These are phyloP conservation scores for Aspergillus transmontanensis DNA, from an alignment of 2,329 filamentous ascomycete genomes.

Conservation along the genomic window DNA sequence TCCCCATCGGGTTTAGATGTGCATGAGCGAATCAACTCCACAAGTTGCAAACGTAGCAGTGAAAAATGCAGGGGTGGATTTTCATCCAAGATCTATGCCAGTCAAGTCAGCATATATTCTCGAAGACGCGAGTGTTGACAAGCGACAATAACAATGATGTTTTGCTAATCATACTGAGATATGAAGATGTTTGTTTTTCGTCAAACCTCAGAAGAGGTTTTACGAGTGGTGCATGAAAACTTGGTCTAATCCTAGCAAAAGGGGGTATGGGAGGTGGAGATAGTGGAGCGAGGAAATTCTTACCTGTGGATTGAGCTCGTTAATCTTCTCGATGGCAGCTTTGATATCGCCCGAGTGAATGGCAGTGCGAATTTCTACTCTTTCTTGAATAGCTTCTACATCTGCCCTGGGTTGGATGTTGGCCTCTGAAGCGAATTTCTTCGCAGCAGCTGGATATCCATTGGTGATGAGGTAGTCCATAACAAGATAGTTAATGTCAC, in stretches of 20 bases:
- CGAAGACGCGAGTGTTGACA: slow-evolving; percentile 12
- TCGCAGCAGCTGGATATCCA: slow-evolving; percentile 88
- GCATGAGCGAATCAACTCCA: slow-evolving; percentile 85
- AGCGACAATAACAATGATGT: slow-evolving; percentile 14
- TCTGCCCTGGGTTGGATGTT: slow-evolving; percentile 78
- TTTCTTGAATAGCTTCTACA: slow-evolving; percentile 70
- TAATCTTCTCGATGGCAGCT: slow-evolving; percentile 80
- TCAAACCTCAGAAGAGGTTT: slow-evolving; percentile 77
- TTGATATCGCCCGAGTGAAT: slow-evolving; percentile 88
- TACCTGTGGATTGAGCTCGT: slow-evolving; percentile 90
- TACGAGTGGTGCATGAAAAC: slow-evolving; percentile 99
- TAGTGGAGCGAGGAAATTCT: slow-evolving; percentile 37
- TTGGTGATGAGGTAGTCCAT: slow-evolving; percentile 97
- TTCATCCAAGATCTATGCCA: slow-evolving; percentile 77
- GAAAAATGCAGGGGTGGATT: slow-evolving; percentile 86
- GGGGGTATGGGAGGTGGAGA: slow-evolving; percentile 13
- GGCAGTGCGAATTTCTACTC: slow-evolving; percentile 79
- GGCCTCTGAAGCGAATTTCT: slow-evolving; percentile 91
- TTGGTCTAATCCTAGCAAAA: slow-evolving; percentile 85
- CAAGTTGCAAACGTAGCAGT: slow-evolving; percentile 83
- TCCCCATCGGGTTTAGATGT: slow-evolving; percentile 68
- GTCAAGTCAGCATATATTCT: slow-evolving; percentile 28
- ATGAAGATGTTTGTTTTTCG: slow-evolving; percentile 80
- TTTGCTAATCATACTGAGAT: slow-evolving; percentile 77
- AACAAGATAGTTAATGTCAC: slow-evolving; percentile 92